Percentiles rank a stretch among this genome's conserved stretches.
Evolutionary conservation across 2,329 filamentous ascomycete genomes (phyloP).

Genomic region (Cyphellophora europaea): DNA sequence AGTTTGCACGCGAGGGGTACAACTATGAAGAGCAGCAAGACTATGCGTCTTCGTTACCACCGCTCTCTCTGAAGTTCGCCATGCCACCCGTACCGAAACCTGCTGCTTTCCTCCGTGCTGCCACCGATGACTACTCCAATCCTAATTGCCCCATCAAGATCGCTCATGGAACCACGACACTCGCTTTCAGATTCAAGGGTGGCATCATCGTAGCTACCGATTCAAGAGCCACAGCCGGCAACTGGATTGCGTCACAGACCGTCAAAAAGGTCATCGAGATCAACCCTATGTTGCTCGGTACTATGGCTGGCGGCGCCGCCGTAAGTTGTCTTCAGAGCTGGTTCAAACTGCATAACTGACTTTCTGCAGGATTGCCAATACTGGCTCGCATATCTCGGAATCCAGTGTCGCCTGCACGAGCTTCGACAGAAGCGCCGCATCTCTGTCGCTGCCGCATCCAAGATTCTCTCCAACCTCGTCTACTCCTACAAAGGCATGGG

Average conservation of each 20-base stretch:
- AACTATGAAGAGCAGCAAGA: slow-evolving; percentile 66
- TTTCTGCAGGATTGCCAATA: slow-evolving; percentile 83
- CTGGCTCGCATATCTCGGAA: slow-evolving; percentile 97
- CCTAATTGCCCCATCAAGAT: slow-evolving; percentile 98
- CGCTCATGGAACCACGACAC: slow-evolving; percentile 94
- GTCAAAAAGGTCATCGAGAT: slow-evolving; percentile 99
- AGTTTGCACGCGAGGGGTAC: slow-evolving; percentile 63
- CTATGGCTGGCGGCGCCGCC: slow-evolving; percentile 96
- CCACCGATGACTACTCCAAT: slow-evolving; percentile 95
- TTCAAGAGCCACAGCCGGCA: slow-evolving; percentile 90
- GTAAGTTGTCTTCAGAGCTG: too few species aligned
- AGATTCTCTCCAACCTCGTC: slow-evolving; percentile 96
- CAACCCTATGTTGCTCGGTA: slow-evolving; percentile 86
- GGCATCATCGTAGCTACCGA: slow-evolving; percentile 98
- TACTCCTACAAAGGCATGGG: slow-evolving; percentile 99
- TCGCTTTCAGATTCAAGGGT: slow-evolving; percentile 95
- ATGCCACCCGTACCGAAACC: slow-evolving; percentile 80
- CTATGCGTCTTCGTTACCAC: slow-evolving; percentile 59
- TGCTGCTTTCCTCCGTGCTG: slow-evolving; percentile 88
- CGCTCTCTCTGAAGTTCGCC: slow-evolving; percentile 84
- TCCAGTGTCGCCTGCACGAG: slow-evolving; percentile 98
- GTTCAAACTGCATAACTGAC: slow-evolving; percentile 19
- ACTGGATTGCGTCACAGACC: slow-evolving; percentile 99
- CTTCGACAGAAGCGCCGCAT: slow-evolving; percentile 98
- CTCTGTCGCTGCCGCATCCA: slow-evolving; percentile 90